Base-by-base conservation (phyloP, 306 rosid species). In the Dicorynia guianensis region DNA sequence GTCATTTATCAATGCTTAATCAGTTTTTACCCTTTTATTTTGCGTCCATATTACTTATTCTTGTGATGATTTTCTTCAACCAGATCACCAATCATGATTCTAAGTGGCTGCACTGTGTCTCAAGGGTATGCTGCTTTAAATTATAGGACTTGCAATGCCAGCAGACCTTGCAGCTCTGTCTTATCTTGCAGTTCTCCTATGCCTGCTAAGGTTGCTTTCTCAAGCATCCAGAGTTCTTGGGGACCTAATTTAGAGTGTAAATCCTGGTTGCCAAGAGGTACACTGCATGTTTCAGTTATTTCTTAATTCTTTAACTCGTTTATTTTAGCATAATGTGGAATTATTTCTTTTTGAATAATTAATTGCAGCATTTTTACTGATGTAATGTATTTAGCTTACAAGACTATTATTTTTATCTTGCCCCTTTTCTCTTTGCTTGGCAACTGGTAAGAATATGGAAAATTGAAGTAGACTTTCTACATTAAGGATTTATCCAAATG, bases 71-170 rank as follows among this genome's bases (percentile, higher is more conserved):
- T 63, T 8, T 64, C 33, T 67, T 54, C 25, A 9, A 42, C 11
- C 83, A 92, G 93, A 82, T 82, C 47, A 53, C 44, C 46, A 56
- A 81, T 66, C 76, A 93, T 93, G 95, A 80, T 89, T 78, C 85
- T 50, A 46, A 85, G 81, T 71, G 88, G 85, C 39, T 78, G 88
- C 76, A 64, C 76, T 63, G 62, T 75, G 64, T 79, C 89, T 75
- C 72, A 83, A 53, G 88, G 88, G 82, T 76, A 44, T 72, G 81
- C 43, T 19, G 73, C 87, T 75, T 8, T 85, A 52, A 81, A 62
- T 78, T 75, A 80, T 35, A 55, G 85, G 80, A 63, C 61, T 14
- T 57, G 49, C 59, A 87, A 63, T 63, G 61, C 62, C 11, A 43
- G 49, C 7, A 15, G 65, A 58, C 67, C 87, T 13, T 18, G 58